Conservation (phyloP, 2,329 filamentous ascomycete species). For the Lachnellula hyalina region DNA sequence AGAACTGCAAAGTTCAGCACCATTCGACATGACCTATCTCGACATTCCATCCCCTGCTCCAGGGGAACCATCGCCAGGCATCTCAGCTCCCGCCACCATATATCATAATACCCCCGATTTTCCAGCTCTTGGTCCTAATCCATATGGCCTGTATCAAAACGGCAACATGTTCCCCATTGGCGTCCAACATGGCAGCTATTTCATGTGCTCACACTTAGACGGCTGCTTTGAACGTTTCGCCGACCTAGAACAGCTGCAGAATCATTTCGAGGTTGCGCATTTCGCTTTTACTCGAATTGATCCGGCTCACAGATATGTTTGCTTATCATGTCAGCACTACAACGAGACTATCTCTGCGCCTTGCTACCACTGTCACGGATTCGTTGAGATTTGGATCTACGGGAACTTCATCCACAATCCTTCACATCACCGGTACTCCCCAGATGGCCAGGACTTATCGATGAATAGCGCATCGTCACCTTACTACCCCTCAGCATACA, state of each 20-base stretch:
- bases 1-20: slow-evolving; percentile 4
- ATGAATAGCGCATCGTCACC: slow-evolving; percentile 4
- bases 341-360: slow-evolving; percentile 4
- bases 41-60: slow-evolving; percentile 15
- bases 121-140: slow-evolving; percentile 3
- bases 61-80: slow-evolving; percentile 7
- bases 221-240: slow-evolving; percentile 18
- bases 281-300: slow-evolving; percentile 24
- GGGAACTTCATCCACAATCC: slow-evolving; percentile 21
- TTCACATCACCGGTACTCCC: slow-evolving; percentile 8
- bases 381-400: slow-evolving; percentile 24
- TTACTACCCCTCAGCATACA: slow-evolving; percentile 3
- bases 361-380: slow-evolving; percentile 16
- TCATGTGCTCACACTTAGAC: slow-evolving; percentile 17
- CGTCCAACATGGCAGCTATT: slow-evolving; percentile 8
- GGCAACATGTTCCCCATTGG: slow-evolving; percentile 23
- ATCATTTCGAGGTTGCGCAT: slow-evolving; percentile 24
- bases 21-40: not conserved
- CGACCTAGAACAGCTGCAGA: slow-evolving; percentile 16
- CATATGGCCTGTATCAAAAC: slow-evolving; percentile 18
- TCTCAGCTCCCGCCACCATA: slow-evolving; percentile 4
- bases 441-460: slow-evolving; percentile 14
- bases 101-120: slow-evolving; percentile 2
- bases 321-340: slow-evolving; percentile 12
- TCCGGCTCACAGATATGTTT: slow-evolving; percentile 20